A percentile compares a stretch with the other conserved stretches of the same genome.
phyloP scores from a whole-genome alignment of 2,329 filamentous ascomycete species.

The Paramyrothecium roridum region DNA sequence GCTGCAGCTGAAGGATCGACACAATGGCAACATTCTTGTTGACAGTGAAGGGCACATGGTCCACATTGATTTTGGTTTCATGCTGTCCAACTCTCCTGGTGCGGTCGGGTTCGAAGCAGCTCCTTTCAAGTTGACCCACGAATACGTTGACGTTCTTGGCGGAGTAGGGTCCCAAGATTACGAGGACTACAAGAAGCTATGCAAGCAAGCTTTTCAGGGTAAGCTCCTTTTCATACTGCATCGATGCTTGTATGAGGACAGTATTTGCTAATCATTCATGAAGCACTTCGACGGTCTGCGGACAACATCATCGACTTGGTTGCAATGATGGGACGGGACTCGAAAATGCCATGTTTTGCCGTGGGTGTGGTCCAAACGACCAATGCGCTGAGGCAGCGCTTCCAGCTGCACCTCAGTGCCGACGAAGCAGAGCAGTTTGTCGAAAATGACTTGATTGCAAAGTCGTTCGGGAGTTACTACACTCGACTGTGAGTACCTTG shows the following conservation, averaged over 20 bases:
- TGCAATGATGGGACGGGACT: slow-evolving; percentile 79
- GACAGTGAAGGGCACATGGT: slow-evolving; percentile 84
- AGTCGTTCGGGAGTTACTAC: slow-evolving; percentile 84
- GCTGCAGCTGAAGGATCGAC: slow-evolving; percentile 79
- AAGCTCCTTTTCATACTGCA: slow-evolving; percentile 19
- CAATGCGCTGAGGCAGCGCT: slow-evolving; percentile 66
- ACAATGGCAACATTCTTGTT: slow-evolving; percentile 84
- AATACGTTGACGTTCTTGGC: slow-evolving; percentile 81
- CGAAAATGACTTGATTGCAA: slow-evolving; percentile 73
- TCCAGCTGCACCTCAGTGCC: slow-evolving; percentile 78
- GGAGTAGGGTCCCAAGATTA: slow-evolving; percentile 68
- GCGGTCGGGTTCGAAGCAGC: slow-evolving; percentile 84
- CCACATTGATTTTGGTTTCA: slow-evolving; percentile 88
- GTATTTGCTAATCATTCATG: slow-evolving; percentile 5
- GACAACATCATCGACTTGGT: slow-evolving; percentile 81
- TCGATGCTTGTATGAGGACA: neutral
- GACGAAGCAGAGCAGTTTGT: slow-evolving; percentile 81
- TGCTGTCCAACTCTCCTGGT: slow-evolving; percentile 82
- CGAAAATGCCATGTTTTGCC: slow-evolving; percentile 81
- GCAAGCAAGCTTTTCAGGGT: slow-evolving; percentile 83
- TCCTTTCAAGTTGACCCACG: slow-evolving; percentile 81
- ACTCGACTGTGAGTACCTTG: slow-evolving; percentile 67
- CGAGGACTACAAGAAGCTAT: slow-evolving; percentile 72
- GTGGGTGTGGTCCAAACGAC: slow-evolving; percentile 71
- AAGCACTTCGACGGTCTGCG: slow-evolving; percentile 71